A percentile compares a stretch with the other conserved stretches of the same genome.
These are phyloP conservation scores for Penicillium hesseltinei DNA, from an alignment of 2,329 filamentous ascomycete genomes.

Conservation along the genomic window DNA sequence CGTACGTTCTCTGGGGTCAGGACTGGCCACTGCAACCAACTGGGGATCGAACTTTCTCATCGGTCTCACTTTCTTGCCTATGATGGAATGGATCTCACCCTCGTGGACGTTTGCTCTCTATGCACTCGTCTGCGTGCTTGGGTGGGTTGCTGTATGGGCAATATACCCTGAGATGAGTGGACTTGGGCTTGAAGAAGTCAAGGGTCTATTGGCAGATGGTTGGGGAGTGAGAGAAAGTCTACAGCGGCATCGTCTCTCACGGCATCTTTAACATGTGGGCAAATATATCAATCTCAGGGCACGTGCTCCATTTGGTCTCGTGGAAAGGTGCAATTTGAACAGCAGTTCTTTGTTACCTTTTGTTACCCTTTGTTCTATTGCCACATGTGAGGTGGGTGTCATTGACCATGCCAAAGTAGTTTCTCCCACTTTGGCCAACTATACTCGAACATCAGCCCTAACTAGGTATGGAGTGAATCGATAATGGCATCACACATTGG, in stretches of 20 bases:
- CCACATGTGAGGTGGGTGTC: background rate
- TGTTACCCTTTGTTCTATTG: background rate
- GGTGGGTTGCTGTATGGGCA: slow-evolving; percentile 66
- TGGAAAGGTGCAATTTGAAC: background rate
- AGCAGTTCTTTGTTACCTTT: background rate
- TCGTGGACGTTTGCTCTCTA: slow-evolving; percentile 81
- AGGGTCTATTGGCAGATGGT: slow-evolving; percentile 65
- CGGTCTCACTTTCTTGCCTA: slow-evolving; percentile 80
- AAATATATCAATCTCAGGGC: background rate
- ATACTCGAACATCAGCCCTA: background rate
- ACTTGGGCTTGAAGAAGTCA: slow-evolving; percentile 75
- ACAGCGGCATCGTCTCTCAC: slow-evolving; percentile 8
- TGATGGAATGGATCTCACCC: slow-evolving; percentile 75
- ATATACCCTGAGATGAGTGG: slow-evolving; percentile 88
- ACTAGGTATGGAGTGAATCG: too few species aligned
- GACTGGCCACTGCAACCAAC: slow-evolving; percentile 69
- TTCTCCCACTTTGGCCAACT: background rate
- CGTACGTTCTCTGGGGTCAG: slow-evolving; percentile 62
- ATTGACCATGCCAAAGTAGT: background rate
- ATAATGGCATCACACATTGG: background rate
- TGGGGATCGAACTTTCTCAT: slow-evolving; percentile 87
- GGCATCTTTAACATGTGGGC: background rate
- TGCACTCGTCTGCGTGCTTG: slow-evolving; percentile 63
- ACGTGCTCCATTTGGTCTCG: background rate
- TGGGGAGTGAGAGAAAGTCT: slow-evolving; percentile 65